Evolutionary conservation across 2,329 filamentous ascomycete genomes (phyloP).

Genomic region (Dactylonectria macrodidyma): DNA sequence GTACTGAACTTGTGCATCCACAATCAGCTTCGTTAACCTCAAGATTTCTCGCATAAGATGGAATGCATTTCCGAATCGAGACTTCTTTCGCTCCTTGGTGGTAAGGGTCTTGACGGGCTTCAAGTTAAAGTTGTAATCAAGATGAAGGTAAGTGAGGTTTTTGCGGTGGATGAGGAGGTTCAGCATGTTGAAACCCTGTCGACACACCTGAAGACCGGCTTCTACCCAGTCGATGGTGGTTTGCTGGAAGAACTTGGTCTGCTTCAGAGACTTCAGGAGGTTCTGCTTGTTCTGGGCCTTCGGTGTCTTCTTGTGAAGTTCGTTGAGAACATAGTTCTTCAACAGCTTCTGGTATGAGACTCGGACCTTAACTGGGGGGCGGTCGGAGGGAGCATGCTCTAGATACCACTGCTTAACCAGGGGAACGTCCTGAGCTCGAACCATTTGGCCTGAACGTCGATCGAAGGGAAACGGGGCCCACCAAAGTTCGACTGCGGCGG

Average conservation of each 20-base stretch:
- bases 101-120: slow-evolving; percentile 99
- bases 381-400: slow-evolving; percentile 89
- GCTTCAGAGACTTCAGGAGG: slow-evolving; percentile 88
- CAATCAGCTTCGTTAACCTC: slow-evolving; percentile 95
- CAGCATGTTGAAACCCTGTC: slow-evolving; percentile 99
- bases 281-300: slow-evolving; percentile 98
- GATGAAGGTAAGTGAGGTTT: slow-evolving; percentile 97
- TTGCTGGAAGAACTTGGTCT: slow-evolving; percentile 99
- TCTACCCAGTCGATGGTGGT: slow-evolving; percentile 99
- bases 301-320: slow-evolving; percentile 94
- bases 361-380: slow-evolving; percentile 94
- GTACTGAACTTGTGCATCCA: slow-evolving; percentile 98
- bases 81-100: slow-evolving; percentile 99
- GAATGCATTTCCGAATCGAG: slow-evolving; percentile 98
- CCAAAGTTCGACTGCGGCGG: slow-evolving; percentile 94
- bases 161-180: slow-evolving; percentile 98
- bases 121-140: slow-evolving; percentile 99
- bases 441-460: slow-evolving; percentile 93
- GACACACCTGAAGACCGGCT: slow-evolving; percentile 96
- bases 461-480: slow-evolving; percentile 99
- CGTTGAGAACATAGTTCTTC: slow-evolving; percentile 96
- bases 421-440: slow-evolving; percentile 95
- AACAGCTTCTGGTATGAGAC: slow-evolving; percentile 98
- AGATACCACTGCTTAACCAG: slow-evolving; percentile 99
- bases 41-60: slow-evolving; percentile 99